Percentiles rank a stretch among this genome's conserved stretches.
Evolutionary conservation across 1,284 basidiomycete genomes (phyloP).

Genomic region (Trametes hirsuta): DNA sequence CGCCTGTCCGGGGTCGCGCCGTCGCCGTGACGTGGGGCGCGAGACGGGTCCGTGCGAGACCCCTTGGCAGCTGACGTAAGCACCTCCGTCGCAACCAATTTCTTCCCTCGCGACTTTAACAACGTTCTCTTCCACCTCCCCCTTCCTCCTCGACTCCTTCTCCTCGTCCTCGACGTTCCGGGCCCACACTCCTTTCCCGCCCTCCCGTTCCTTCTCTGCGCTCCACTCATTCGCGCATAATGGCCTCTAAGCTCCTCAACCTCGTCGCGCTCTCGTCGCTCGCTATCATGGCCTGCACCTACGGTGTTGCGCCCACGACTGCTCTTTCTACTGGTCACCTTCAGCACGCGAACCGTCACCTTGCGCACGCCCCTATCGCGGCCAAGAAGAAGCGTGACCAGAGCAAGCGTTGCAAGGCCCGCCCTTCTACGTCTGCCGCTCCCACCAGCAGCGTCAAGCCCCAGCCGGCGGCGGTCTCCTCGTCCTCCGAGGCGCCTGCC

Average conservation of each 20-base stretch:
- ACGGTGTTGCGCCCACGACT: conserved; percentile 47
- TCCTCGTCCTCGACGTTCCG: conserved; percentile 28
- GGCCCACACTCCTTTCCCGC: conserved; percentile 39
- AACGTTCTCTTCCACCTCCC: conserved; percentile 20
- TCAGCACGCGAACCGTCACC: conserved; percentile 25
- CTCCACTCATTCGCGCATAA: conserved; percentile 33
- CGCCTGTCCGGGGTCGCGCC: neutral
- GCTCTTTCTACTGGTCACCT: conserved; percentile 53
- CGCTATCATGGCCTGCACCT: conserved; percentile 57
- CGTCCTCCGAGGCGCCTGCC: neutral
- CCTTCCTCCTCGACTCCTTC: conserved; percentile 24
- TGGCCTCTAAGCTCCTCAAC: conserved; percentile 61
- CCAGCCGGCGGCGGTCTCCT: conserved; percentile 22
- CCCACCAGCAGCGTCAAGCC: conserved; percentile 20
- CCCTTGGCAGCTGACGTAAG: conserved; percentile 31
- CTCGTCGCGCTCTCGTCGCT: conserved; percentile 61
- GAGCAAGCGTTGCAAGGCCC: conserved; percentile 58
- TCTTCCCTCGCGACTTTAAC: conserved; percentile 19
- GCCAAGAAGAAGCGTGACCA: conserved; percentile 50
- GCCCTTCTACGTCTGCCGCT: conserved; percentile 35
- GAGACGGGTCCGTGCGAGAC: conserved; percentile 23
- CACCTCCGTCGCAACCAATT: conserved; percentile 20
- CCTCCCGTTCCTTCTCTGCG: conserved; percentile 27
- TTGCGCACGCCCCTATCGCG: conserved; percentile 38
- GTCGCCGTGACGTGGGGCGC: neutral